Evolutionary conservation across 345 rosid species (phyloP).

Genomic region (Syzygium oleosum): DNA sequence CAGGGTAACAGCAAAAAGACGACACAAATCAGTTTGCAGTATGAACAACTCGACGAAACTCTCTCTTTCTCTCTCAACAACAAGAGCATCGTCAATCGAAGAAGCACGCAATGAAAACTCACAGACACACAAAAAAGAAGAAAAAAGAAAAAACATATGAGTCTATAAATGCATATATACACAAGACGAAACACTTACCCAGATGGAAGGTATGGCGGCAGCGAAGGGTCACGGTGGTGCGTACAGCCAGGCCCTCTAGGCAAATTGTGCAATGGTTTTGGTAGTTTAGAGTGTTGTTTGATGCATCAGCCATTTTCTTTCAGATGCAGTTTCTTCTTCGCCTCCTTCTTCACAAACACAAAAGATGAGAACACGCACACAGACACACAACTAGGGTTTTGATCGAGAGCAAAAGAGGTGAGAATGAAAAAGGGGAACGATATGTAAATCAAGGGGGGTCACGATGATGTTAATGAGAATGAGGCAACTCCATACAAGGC

Average conservation of each 20-base stretch:
- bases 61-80: background rate
- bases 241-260: background rate
- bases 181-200: background rate
- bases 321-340: background rate
- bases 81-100: background rate
- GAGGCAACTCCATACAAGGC: background rate
- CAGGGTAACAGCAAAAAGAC: background rate
- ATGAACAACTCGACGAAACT: background rate
- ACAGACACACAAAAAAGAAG: background rate
- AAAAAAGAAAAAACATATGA: background rate
- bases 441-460: background rate
- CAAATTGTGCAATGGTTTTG: background rate
- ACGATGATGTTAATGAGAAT: background rate
- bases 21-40: background rate
- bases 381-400: background rate
- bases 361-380: background rate
- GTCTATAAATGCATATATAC: rapidly evolving
- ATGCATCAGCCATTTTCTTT: background rate
- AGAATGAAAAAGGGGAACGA: background rate
- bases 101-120: background rate
- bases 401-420: background rate
- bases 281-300: background rate
- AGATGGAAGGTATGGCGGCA: background rate
- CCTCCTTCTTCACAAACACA: background rate
- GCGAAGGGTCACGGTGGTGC: background rate